Evolutionary conservation across 176 grass and related monocot species (phyloP).

Genomic region (Saccharum officinarum): DNA sequence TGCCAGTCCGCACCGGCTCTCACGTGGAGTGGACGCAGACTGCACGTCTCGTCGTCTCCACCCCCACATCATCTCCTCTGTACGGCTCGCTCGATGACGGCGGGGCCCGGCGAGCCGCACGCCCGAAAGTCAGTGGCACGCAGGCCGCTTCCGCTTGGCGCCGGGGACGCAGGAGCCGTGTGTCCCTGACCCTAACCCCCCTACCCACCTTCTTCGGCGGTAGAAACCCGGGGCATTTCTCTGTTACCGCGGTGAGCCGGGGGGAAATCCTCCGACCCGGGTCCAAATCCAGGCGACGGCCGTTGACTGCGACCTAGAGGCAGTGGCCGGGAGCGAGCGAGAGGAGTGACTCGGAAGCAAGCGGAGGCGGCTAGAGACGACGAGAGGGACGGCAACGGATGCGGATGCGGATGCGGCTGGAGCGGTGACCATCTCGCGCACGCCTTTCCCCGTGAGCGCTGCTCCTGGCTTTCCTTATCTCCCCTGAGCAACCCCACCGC

Average conservation of each 20-base stretch:
- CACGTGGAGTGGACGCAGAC: slow-evolving; percentile 39
- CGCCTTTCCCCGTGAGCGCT: slow-evolving; percentile 40
- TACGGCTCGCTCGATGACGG: not conserved
- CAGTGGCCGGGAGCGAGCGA: slow-evolving; percentile 40
- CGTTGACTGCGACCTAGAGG: slow-evolving; percentile 61
- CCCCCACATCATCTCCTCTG: not conserved
- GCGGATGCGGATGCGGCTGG: slow-evolving; percentile 33
- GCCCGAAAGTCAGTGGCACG: slow-evolving; percentile 24
- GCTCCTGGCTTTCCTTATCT: slow-evolving; percentile 40
- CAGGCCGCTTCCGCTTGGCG: not conserved
- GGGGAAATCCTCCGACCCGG: slow-evolving; percentile 20
- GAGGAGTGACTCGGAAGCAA: slow-evolving; percentile 41
- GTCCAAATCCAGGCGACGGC: slow-evolving; percentile 58
- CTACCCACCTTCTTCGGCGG: slow-evolving; percentile 1
- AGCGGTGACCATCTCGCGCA: slow-evolving; percentile 53
- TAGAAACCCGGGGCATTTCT: not conserved
- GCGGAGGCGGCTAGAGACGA: slow-evolving; percentile 1
- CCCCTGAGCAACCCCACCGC: not conserved
- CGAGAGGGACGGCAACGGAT: not conserved
- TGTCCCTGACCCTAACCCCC: not conserved
- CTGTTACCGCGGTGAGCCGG: not conserved
- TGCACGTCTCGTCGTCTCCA: slow-evolving; percentile 5
- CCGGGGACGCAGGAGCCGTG: not conserved
- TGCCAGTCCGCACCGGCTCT: slow-evolving; percentile 23
- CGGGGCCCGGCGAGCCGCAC: slow-evolving; percentile 24